phyloP scores from a whole-genome alignment of 2,329 filamentous ascomycete genomes.

The Trichothecium roseum region DNA sequence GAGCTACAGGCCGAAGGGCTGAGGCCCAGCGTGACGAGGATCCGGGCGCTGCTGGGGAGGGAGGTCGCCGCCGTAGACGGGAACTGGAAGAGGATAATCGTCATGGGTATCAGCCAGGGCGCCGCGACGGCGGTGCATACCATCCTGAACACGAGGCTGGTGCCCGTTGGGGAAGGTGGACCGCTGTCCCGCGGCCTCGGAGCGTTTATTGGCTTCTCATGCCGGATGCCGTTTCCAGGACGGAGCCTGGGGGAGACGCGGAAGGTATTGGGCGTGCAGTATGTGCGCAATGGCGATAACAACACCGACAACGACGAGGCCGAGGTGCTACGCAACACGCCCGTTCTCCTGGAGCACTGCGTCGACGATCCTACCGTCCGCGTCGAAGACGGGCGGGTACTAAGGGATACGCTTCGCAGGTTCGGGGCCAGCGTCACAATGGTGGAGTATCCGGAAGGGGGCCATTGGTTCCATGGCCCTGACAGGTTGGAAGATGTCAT shows the following conservation, averaged over 20 bases:
- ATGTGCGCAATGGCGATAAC: constrained; percentile 9
- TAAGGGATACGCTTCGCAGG: constrained; percentile 21
- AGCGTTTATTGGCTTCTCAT: constrained; percentile 28
- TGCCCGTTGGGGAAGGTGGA: constrained; percentile 3
- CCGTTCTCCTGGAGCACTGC: constrained; percentile 33
- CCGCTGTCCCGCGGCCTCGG: constrained; percentile 12
- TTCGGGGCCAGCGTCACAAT: constrained; percentile 28
- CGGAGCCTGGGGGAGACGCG: constrained; percentile 19
- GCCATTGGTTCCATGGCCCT: constrained; percentile 34
- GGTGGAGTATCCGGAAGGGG: constrained; percentile 30
- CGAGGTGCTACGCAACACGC: constrained; percentile 25
- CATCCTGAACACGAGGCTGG: constrained; percentile 22
- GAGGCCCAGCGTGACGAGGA: constrained; percentile 20
- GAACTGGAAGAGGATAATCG: constrained; percentile 25
- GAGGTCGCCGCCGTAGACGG: constrained; percentile 26
- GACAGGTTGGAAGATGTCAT: constrained; percentile 30
- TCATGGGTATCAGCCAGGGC: constrained; percentile 37
- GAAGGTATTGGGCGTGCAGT: constrained; percentile 12
- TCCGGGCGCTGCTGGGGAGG: constrained; percentile 19
- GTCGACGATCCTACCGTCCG: constrained; percentile 30
- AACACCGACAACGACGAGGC: constrained; percentile 10
- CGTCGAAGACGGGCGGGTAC: constrained; percentile 21
- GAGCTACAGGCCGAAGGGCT: constrained; percentile 31
- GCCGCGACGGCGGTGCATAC: constrained; percentile 27
- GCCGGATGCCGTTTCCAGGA: constrained; percentile 23